phyloP scores from a whole-genome alignment of 371 early-diverging fungal species.

The Mucor circinelloides region DNA sequence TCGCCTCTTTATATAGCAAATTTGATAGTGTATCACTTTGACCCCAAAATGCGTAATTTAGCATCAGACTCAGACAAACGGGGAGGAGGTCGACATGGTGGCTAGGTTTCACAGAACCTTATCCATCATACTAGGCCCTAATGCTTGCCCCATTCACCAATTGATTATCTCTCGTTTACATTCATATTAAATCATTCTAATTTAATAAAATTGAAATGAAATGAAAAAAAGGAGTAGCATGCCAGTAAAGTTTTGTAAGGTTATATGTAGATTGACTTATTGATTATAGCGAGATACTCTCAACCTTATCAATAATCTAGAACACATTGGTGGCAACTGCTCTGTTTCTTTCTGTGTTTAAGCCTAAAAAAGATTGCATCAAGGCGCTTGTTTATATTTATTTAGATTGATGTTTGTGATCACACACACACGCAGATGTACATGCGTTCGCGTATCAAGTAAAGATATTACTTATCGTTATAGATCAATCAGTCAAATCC shows the following conservation, averaged over 20 bases:
- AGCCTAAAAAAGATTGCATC: neutral
- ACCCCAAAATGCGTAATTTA: slow-evolving; percentile 16
- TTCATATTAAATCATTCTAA: neutral
- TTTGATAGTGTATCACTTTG: slow-evolving; percentile 1
- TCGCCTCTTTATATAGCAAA: neutral
- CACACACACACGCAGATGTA: neutral
- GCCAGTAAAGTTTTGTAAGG: neutral
- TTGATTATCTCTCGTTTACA: neutral
- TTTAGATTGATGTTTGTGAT: neutral
- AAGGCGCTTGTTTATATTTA: neutral
- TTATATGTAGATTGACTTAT: neutral
- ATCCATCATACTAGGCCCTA: neutral
- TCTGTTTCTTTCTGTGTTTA: neutral
- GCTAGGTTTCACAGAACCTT: slow-evolving; percentile 1
- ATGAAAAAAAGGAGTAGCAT: neutral
- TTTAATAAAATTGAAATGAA: neutral
- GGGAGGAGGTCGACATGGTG: neutral
- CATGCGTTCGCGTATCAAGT: neutral
- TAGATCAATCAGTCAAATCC: neutral
- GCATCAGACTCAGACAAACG: slow-evolving; percentile 5
- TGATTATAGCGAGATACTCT: neutral
- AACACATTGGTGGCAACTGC: neutral
- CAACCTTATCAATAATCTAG: neutral
- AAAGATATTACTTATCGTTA: neutral
- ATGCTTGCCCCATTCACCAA: neutral